phyloP scores from a whole-genome alignment of 768 basidiomycete species.

The Podaxis sp. region DNA sequence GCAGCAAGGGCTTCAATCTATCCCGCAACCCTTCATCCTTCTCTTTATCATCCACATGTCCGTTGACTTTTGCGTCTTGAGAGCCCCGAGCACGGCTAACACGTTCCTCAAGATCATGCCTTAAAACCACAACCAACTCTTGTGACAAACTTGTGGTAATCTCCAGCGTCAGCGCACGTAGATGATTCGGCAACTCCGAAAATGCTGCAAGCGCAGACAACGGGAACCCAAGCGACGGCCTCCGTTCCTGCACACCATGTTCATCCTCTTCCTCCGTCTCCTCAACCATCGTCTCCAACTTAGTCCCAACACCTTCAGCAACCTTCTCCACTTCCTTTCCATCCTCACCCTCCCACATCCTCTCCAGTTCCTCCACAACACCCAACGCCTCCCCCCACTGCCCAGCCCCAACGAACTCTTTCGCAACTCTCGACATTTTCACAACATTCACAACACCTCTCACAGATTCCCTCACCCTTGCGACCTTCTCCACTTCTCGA shows the following conservation, averaged over 20 bases:
- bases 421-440: slow-evolving; percentile 72
- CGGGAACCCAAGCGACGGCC: slow-evolving; percentile 36
- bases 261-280: neutral
- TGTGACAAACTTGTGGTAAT: slow-evolving; percentile 73
- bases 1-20: slow-evolving; percentile 64
- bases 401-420: slow-evolving; percentile 71
- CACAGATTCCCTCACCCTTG: slow-evolving; percentile 55
- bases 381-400: slow-evolving; percentile 86
- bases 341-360: slow-evolving; percentile 41
- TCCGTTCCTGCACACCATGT: slow-evolving; percentile 8
- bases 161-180: slow-evolving; percentile 67
- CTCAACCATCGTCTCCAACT: slow-evolving; percentile 9
- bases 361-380: slow-evolving; percentile 64
- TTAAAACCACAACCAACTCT: slow-evolving; percentile 71
- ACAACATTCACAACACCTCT: slow-evolving; percentile 64
- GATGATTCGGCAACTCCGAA: slow-evolving; percentile 65
- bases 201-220: slow-evolving; percentile 72
- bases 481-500: slow-evolving; percentile 55
- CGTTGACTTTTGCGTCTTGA: slow-evolving; percentile 1
- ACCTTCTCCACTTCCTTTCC: neutral
- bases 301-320: neutral
- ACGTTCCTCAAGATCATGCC: slow-evolving; percentile 54
- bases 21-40: slow-evolving; percentile 49
- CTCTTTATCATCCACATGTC: slow-evolving; percentile 7
- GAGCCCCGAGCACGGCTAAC: slow-evolving; percentile 22